phyloP scores from a whole-genome alignment of 2,329 filamentous ascomycete species.

The Monosporascus sp. region DNA sequence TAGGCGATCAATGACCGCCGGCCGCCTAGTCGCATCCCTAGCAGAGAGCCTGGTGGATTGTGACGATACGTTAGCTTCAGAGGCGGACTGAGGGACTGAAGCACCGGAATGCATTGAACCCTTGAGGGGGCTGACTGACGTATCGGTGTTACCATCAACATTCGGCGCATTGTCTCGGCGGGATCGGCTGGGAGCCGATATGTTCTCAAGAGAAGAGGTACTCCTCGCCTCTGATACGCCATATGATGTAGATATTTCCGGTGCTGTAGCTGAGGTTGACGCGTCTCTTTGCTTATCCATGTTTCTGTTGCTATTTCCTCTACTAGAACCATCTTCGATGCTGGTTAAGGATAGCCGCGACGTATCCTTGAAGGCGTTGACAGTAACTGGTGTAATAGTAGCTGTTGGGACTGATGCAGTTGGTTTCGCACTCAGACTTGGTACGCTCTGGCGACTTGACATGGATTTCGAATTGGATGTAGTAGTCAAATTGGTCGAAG shows the following conservation, averaged over 20 bases:
- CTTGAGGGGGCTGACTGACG: slow-evolving; percentile 40
- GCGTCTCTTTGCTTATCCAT: slow-evolving; percentile 38
- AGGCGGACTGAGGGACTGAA: slow-evolving; percentile 24
- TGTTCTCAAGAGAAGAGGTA: slow-evolving; percentile 24
- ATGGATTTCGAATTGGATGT: slow-evolving; percentile 37
- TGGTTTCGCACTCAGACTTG: slow-evolving; percentile 30
- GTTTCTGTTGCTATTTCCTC: slow-evolving; percentile 35
- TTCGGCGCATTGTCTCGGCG: slow-evolving; percentile 40
- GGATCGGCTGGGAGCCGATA: slow-evolving; percentile 20
- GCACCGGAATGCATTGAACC: slow-evolving; percentile 18
- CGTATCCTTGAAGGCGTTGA: slow-evolving; percentile 43
- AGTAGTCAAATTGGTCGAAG: slow-evolving; percentile 39
- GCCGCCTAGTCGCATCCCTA: slow-evolving; percentile 35
- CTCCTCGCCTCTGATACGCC: slow-evolving; percentile 27
- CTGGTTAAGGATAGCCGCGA: slow-evolving; percentile 35
- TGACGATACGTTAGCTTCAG: slow-evolving; percentile 26
- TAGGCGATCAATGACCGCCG: slow-evolving; percentile 53
- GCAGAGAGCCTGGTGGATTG: slow-evolving; percentile 22
- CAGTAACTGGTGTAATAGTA: slow-evolving; percentile 43
- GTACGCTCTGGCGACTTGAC: slow-evolving; percentile 28
- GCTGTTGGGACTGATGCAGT: slow-evolving; percentile 18
- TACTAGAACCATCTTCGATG: slow-evolving; percentile 39
- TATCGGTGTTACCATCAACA: slow-evolving; percentile 41
- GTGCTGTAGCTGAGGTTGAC: slow-evolving; percentile 29
- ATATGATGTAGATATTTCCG: slow-evolving; percentile 35